These are phyloP conservation scores for Rhizoclosmatium sp. DNA, from an alignment of 192 early-diverging fungal genomes.

Conservation along the genomic window DNA sequence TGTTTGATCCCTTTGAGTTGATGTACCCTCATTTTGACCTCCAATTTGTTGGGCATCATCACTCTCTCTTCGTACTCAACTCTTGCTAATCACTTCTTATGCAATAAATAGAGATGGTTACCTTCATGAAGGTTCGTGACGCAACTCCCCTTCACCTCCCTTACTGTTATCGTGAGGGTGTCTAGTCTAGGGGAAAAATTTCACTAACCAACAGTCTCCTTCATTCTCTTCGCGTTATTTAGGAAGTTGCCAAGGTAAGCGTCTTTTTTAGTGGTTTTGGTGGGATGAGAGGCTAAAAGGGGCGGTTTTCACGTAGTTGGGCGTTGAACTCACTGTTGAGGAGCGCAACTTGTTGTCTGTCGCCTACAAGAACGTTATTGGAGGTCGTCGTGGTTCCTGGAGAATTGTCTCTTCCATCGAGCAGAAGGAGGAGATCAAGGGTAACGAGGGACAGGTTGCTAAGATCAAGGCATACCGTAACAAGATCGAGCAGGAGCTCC, in stretches of 20 bases:
- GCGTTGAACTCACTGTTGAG: slow-evolving; percentile 93
- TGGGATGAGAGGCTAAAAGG: slow-evolving; percentile 61
- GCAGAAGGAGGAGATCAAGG: slow-evolving; percentile 97
- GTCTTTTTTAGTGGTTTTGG: neutral
- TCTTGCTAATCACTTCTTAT: slow-evolving; percentile 40
- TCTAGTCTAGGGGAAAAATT: neutral
- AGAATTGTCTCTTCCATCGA: slow-evolving; percentile 99
- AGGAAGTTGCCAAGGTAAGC: slow-evolving; percentile 87
- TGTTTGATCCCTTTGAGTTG: neutral
- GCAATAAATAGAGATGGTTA: slow-evolving; percentile 76
- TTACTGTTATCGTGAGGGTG: slow-evolving; percentile 5
- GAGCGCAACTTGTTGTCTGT: slow-evolving; percentile 98
- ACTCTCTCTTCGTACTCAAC: slow-evolving; percentile 29
- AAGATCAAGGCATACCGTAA: slow-evolving; percentile 94
- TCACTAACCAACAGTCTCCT: neutral
- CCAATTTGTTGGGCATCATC: too few species aligned
- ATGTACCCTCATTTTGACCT: neutral
- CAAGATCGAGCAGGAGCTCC: slow-evolving; percentile 95
- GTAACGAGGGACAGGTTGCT: slow-evolving; percentile 87
- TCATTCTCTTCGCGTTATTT: slow-evolving; percentile 8
- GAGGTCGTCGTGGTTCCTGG: slow-evolving; percentile 98
- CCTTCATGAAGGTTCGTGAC: slow-evolving; percentile 75
- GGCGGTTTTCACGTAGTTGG: slow-evolving; percentile 81
- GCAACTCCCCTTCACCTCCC: neutral
- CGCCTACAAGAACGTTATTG: slow-evolving; percentile 99